Evolutionary conservation across 75 land plant species (phyloP).

Genomic region (Chamaecyparis obtusa): DNA sequence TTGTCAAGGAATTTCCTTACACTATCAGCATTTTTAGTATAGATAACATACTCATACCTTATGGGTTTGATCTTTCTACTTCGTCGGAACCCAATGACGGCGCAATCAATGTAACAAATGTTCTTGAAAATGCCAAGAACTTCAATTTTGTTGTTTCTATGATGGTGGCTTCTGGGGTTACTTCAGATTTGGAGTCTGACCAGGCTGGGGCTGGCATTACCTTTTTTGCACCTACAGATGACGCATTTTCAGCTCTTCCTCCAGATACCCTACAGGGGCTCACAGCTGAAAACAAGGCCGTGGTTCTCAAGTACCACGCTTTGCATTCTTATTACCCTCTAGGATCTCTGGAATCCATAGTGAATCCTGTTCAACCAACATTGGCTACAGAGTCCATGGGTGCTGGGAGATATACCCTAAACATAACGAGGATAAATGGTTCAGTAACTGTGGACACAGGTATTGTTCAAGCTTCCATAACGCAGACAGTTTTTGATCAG

Average conservation of each 20-base stretch:
- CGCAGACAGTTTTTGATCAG: slow-evolving; percentile 17
- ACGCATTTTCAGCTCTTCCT: slow-evolving; percentile 23
- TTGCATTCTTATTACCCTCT: slow-evolving; percentile 27
- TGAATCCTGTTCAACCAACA: slow-evolving; percentile 21
- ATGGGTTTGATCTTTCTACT: slow-evolving; percentile 9
- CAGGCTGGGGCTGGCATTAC: slow-evolving; percentile 26
- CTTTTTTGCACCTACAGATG: slow-evolving; percentile 35
- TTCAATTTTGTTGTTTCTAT: slow-evolving; percentile 24
- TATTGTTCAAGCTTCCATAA: slow-evolving; percentile 18
- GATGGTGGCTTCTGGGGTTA: slow-evolving; percentile 27
- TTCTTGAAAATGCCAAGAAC: slow-evolving; percentile 20
- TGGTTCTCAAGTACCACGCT: slow-evolving; percentile 24
- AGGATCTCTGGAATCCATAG: slow-evolving; percentile 20
- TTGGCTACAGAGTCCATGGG: slow-evolving; percentile 25
- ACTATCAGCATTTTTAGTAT: slow-evolving; percentile 26
- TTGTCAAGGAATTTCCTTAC: slow-evolving; percentile 22
- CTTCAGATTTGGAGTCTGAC: slow-evolving; percentile 20
- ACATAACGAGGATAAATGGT: slow-evolving; percentile 23
- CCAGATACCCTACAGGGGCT: slow-evolving; percentile 21
- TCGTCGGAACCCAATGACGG: slow-evolving; percentile 10
- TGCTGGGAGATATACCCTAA: slow-evolving; percentile 15
- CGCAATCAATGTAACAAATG: slow-evolving; percentile 16
- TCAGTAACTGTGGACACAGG: slow-evolving; percentile 22
- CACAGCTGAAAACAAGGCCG: slow-evolving; percentile 19
- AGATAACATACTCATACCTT: slow-evolving; percentile 17